phyloP scores from a whole-genome alignment of 164 flowering plant species.

The Akebia trifoliata region DNA sequence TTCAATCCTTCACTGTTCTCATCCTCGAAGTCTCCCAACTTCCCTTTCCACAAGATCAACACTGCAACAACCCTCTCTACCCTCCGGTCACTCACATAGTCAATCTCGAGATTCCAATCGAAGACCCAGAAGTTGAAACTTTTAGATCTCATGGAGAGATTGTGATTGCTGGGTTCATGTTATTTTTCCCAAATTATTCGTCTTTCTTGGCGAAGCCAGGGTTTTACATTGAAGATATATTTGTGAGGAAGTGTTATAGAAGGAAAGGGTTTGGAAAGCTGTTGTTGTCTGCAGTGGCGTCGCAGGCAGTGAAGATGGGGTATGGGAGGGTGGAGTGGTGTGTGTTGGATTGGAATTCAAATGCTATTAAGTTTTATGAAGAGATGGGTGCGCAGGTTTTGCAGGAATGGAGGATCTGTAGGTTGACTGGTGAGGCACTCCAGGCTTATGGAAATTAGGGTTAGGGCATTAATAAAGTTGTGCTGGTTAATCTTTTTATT shows the following conservation, averaged over 20 bases:
- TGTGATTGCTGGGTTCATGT: constrained; percentile 66
- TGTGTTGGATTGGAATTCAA: constrained; percentile 87
- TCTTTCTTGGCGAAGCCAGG: constrained; percentile 73
- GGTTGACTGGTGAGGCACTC: constrained; percentile 52
- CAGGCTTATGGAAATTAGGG: constrained; percentile 18
- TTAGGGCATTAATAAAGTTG: constrained; percentile 10
- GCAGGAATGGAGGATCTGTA: constrained; percentile 79
- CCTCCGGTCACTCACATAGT: constrained; percentile 26
- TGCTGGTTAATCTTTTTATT: too few species aligned
- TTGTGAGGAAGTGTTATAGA: constrained; percentile 74
- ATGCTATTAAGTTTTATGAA: constrained; percentile 80
- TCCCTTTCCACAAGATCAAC: constrained; percentile 30
- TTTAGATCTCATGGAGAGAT: constrained; percentile 33
- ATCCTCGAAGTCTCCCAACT: constrained; percentile 54
- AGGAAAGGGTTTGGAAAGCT: constrained; percentile 71
- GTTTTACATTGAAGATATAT: constrained; percentile 76
- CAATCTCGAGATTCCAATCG: constrained; percentile 32
- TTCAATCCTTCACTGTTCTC: constrained; percentile 78
- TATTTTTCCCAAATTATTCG: constrained; percentile 83
- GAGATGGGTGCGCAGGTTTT: constrained; percentile 82
- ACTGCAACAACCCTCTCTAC: constrained; percentile 19
- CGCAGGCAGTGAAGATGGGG: constrained; percentile 75
- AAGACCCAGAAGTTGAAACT: constrained; percentile 44
- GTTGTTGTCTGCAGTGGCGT: constrained; percentile 69
- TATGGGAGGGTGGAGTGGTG: constrained; percentile 86